phyloP scores from a whole-genome alignment of 164 flowering plant genomes.

The Stephania japonica region DNA sequence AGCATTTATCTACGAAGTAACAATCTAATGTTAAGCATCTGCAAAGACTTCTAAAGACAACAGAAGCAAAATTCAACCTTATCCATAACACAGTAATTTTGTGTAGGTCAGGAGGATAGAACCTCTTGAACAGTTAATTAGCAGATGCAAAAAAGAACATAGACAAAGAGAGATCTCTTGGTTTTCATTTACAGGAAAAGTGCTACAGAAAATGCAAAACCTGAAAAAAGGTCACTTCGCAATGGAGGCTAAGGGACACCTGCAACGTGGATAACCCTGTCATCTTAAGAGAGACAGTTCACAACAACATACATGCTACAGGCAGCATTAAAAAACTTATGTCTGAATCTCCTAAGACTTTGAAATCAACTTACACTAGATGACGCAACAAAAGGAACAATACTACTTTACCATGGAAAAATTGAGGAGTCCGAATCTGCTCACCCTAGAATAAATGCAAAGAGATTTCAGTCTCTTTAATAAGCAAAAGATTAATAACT shows the following conservation, averaged over 20 bases:
- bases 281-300: not conserved
- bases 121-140: not conserved
- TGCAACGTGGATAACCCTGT: not conserved
- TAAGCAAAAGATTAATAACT: not conserved
- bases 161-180: not conserved
- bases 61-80: not conserved
- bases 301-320: not conserved
- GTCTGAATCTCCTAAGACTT: not conserved
- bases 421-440: not conserved
- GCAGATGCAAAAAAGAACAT: not conserved
- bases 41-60: not conserved
- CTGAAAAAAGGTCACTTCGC: not conserved
- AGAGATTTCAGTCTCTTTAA: not conserved
- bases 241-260: not conserved
- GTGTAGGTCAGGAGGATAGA: not conserved
- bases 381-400: not conserved
- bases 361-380: not conserved
- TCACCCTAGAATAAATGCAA: not conserved
- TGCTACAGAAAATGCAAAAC: conserved; percentile 4
- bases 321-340: not conserved
- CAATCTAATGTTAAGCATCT: not conserved
- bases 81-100: not conserved
- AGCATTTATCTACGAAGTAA: not conserved
- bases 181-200: not conserved
- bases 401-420: not conserved